Evolutionary conservation across 225 moss, liverwort and hornwort genomes (phyloP).

Genomic region (Lunularia cruciata): DNA sequence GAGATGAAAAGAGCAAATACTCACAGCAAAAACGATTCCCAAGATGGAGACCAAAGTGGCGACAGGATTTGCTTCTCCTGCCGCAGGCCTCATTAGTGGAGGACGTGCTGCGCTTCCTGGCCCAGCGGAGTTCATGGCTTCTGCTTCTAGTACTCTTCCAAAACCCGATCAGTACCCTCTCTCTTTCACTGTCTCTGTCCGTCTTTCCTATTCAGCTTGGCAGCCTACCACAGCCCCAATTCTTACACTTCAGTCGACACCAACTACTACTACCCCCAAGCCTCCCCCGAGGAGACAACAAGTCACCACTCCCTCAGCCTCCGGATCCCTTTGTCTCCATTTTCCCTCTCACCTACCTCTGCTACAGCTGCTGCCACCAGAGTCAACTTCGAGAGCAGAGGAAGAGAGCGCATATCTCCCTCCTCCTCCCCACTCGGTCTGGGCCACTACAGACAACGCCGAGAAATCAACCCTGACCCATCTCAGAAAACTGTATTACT

Average conservation of each 20-base stretch:
- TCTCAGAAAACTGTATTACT: too few relatives aligned
- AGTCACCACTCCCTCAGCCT: neutral
- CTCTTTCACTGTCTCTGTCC: slow-evolving; percentile 6
- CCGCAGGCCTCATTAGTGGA: neutral
- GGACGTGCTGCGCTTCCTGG: neutral
- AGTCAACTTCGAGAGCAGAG: neutral
- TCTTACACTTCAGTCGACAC: too few relatives aligned
- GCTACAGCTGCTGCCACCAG: neutral
- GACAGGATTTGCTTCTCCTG: slow-evolving; percentile 29
- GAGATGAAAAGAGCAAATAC: neutral
- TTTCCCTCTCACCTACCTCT: neutral
- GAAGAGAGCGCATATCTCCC: neutral
- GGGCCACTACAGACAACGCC: neutral
- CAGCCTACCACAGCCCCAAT: too few relatives aligned
- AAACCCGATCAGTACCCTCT: slow-evolving; percentile 2
- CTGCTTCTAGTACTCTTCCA: neutral
- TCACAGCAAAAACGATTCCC: slow-evolving; percentile 32
- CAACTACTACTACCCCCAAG: too few relatives aligned
- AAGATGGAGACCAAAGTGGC: slow-evolving; percentile 26
- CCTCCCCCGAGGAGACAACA: too few relatives aligned
- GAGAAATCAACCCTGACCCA: neutral
- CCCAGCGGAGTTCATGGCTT: slow-evolving; percentile 29
- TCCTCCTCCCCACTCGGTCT: neutral
- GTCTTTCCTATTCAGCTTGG: neutral
- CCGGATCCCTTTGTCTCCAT: neutral